These are phyloP conservation scores for Schizonepeta tenuifolia DNA, from an alignment of 257 asterid genomes.

Conservation along the genomic window DNA sequence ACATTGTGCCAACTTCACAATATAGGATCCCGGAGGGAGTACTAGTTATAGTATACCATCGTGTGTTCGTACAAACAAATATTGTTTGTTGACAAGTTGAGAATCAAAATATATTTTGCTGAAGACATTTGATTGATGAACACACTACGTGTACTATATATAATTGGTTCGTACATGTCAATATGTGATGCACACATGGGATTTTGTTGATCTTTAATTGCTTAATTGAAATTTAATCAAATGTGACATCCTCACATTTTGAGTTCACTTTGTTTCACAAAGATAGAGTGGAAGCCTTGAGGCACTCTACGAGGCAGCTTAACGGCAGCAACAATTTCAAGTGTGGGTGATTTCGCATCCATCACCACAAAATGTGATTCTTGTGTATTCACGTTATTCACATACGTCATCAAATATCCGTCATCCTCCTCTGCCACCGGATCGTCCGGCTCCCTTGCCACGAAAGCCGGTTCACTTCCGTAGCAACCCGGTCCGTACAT, in stretches of 20 bases:
- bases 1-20: no score
- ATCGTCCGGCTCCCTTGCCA: conserved; percentile 36
- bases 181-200: no score
- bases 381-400: conserved; percentile 49
- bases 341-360: conserved; percentile 60
- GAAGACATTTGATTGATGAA: no score
- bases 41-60: no score
- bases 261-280: neutral
- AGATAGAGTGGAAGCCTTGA: conserved; percentile 50
- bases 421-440: conserved; percentile 52
- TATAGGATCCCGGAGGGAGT: no score
- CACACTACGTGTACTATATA: no score
- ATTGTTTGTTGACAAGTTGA: no score
- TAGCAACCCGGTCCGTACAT: conserved; percentile 33
- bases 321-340: conserved; percentile 52
- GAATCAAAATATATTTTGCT: no score
- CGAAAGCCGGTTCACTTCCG: conserved; percentile 40
- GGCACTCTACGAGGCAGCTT: conserved; percentile 59
- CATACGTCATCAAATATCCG: conserved; percentile 52
- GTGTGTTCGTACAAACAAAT: no score
- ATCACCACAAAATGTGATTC: conserved; percentile 58
- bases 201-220: no score
- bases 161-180: no score
- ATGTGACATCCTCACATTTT: neutral
- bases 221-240: no score